phyloP scores from a whole-genome alignment of 345 rosid genomes.

The Conringia planisiliqua region DNA sequence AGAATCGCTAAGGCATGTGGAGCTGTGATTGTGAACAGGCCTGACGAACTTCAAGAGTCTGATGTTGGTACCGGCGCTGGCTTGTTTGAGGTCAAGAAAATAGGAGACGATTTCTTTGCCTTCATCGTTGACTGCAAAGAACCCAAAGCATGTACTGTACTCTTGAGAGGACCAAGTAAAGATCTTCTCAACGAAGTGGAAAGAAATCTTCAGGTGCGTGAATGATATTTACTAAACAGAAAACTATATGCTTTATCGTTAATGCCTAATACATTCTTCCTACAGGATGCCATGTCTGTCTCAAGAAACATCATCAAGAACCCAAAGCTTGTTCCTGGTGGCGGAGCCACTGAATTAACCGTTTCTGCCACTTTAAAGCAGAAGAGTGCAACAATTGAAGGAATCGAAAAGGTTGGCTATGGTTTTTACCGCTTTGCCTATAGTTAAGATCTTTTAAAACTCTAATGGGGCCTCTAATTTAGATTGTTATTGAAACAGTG shows the following conservation, averaged over 20 bases:
- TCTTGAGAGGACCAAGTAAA: conserved; percentile 96
- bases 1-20: conserved; percentile 97
- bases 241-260: neutral
- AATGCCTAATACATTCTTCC: neutral
- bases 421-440: neutral
- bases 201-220: conserved; percentile 85
- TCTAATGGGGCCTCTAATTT: neutral
- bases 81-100: conserved; percentile 87
- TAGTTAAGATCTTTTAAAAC: neutral
- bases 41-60: conserved; percentile 93
- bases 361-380: conserved; percentile 90
- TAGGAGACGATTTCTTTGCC: conserved; percentile 92
- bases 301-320: conserved; percentile 95
- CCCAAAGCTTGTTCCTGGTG: conserved; percentile 93
- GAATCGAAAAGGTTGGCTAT: conserved; percentile 73
- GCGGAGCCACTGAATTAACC: conserved; percentile 92
- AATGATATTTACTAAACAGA: neutral
- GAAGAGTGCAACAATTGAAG: conserved; percentile 87
- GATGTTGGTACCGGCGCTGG: conserved; percentile 98
- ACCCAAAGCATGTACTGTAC: conserved; percentile 92
- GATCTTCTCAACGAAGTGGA: conserved; percentile 96
- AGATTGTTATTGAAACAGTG: conserved; percentile 49
- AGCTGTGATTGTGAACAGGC: conserved; percentile 90
- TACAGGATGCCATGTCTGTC: conserved; percentile 94
- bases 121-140: conserved; percentile 90